phyloP scores from a whole-genome alignment of 2,329 filamentous ascomycete genomes.

The Emericellopsis cladophorae region DNA sequence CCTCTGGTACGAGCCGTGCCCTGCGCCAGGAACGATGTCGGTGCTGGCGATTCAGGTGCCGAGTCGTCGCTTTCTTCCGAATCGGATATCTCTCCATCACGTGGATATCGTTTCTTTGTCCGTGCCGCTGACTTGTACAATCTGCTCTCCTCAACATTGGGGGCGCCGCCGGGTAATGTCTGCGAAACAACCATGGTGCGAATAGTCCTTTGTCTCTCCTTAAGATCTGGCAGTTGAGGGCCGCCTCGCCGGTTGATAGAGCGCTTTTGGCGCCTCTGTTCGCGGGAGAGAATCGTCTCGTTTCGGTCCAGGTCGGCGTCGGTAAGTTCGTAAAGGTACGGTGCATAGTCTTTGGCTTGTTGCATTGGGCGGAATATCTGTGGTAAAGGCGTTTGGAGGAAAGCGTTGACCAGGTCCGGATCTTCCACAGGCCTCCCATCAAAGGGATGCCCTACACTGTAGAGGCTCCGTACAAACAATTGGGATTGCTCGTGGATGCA shows the following conservation, averaged over 20 bases:
- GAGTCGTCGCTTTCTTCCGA: conserved; percentile 90
- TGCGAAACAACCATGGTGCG: conserved; percentile 86
- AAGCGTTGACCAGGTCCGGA: conserved; percentile 72
- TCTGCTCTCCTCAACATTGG: conserved; percentile 69
- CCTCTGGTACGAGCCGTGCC: conserved; percentile 78
- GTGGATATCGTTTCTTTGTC: conserved; percentile 32
- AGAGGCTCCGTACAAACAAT: conserved; percentile 85
- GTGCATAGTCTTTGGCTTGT: conserved; percentile 85
- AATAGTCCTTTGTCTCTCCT: conserved; percentile 86
- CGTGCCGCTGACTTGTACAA: conserved; percentile 69
- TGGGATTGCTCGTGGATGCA: conserved; percentile 95
- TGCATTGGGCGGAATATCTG: conserved; percentile 83
- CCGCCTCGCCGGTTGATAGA: conserved; percentile 90
- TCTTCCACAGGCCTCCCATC: conserved; percentile 91
- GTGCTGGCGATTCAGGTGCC: conserved; percentile 70
- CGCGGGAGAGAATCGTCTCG: conserved; percentile 83
- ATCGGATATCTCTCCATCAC: conserved; percentile 65
- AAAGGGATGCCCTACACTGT: conserved; percentile 87
- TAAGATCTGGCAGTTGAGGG: conserved; percentile 87
- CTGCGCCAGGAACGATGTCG: conserved; percentile 53
- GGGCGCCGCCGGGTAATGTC: conserved; percentile 77
- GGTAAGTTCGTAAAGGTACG: conserved; percentile 86
- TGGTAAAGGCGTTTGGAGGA: conserved; percentile 72
- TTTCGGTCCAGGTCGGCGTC: conserved; percentile 83
- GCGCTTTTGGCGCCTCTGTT: conserved; percentile 88